Percentiles rank a stretch among this genome's conserved stretches.
These are phyloP conservation scores for Naematelia aurantialba DNA, from an alignment of 768 basidiomycete species.

Conservation along the genomic window DNA sequence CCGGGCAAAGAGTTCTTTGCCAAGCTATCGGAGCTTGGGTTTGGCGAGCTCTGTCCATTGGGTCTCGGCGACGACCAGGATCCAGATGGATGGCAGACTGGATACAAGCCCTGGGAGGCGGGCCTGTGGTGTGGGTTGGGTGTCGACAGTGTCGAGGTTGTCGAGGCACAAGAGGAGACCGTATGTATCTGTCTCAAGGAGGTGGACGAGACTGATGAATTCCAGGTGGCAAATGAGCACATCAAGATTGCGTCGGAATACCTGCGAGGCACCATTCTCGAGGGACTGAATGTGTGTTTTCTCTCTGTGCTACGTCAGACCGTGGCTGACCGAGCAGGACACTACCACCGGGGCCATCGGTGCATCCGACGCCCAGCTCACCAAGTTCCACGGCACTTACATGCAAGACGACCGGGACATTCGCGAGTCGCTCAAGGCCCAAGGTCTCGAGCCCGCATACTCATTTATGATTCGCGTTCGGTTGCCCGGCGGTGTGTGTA, in stretches of 20 bases:
- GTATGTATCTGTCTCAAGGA: conserved; percentile 40
- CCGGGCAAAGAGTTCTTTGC: conserved; percentile 84
- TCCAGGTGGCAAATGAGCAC: conserved; percentile 83
- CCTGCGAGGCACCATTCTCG: conserved; percentile 88
- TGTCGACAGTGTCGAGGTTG: conserved; percentile 80
- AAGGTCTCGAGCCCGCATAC: conserved; percentile 92
- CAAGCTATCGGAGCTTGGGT: conserved; percentile 74
- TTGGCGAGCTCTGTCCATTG: conserved; percentile 64
- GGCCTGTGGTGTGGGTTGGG: conserved; percentile 89
- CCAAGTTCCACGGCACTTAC: conserved; percentile 70
- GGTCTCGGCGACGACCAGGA: conserved; percentile 97
- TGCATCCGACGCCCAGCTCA: conserved; percentile 84
- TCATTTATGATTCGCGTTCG: conserved; percentile 98
- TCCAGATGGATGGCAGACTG: conserved; percentile 90
- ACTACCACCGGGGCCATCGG: conserved; percentile 84
- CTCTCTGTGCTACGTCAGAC: not conserved
- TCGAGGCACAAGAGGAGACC: conserved; percentile 88
- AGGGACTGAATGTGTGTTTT: conserved; percentile 61
- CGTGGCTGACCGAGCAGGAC: conserved; percentile 54
- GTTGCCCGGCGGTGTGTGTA: conserved; percentile 93
- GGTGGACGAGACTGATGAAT: not conserved
- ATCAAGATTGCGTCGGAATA: conserved; percentile 95
- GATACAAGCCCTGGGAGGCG: conserved; percentile 95
- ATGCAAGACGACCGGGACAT: conserved; percentile 88
- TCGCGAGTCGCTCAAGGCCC: conserved; percentile 86